Percentiles rank a stretch among this genome's conserved stretches.
phyloP scores from a whole-genome alignment of 2,329 filamentous ascomycete species.

The Pestalotiopsis sp. region DNA sequence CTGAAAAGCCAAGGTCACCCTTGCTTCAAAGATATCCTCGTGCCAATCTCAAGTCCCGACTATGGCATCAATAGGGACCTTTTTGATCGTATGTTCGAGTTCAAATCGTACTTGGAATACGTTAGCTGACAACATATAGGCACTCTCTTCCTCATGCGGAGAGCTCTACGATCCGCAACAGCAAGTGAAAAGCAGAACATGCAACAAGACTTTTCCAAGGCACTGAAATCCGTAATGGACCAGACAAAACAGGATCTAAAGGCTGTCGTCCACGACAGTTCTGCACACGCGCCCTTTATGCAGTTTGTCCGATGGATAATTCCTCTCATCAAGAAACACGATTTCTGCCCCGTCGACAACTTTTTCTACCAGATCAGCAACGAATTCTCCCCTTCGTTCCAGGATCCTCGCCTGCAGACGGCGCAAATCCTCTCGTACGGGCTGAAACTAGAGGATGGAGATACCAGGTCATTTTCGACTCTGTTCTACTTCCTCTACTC shows the following conservation, averaged over 20 bases:
- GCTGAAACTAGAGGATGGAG: constrained; percentile 52
- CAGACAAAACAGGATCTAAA: constrained; percentile 53
- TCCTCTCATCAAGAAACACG: constrained; percentile 54
- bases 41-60: constrained; percentile 38
- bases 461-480: constrained; percentile 44
- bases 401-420: constrained; percentile 57
- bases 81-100: constrained; percentile 42
- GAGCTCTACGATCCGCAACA: constrained; percentile 40
- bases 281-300: constrained; percentile 48
- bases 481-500: constrained; percentile 59
- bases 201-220: constrained; percentile 40
- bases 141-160: constrained; percentile 51
- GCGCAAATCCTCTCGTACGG: constrained; percentile 58
- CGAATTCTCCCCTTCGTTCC: constrained; percentile 54
- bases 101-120: background rate
- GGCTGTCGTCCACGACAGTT: constrained; percentile 31
- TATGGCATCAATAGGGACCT: constrained; percentile 50
- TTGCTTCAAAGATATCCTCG: constrained; percentile 42
- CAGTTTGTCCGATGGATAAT: constrained; percentile 53
- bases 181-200: constrained; percentile 35
- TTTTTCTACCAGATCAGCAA: constrained; percentile 58
- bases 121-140: constrained; percentile 19
- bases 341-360: constrained; percentile 53
- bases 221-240: constrained; percentile 50
- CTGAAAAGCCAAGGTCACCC: constrained; percentile 41